Evolutionary conservation across 179 eudicot genomes (phyloP), one percentile per base, ranked within the genome.

Genomic region (Carnegiea gigantea): DNA sequence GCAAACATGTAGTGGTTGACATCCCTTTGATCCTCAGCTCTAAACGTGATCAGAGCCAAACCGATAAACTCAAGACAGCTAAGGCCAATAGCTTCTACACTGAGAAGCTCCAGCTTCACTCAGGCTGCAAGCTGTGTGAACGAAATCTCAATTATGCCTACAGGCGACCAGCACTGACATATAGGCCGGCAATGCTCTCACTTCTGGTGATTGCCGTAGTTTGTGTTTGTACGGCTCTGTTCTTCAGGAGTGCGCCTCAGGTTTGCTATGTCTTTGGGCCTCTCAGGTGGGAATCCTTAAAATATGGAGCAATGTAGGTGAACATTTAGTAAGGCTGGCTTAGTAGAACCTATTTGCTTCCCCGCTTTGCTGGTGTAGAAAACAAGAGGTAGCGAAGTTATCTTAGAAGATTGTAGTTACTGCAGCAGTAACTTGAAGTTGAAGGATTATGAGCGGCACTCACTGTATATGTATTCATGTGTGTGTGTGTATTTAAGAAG

Each of bases 181-280:
- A 81, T 82, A 89, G 89, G 79, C 97, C 98, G 1, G 91, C 90
- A 21, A 89, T 95, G 92, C 87, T 95, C 33, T 90, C 98, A 0
- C 88, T 95, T 89, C 88, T 95, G 75, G 86, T 94, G 20, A 88
- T 95, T 65, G 97, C 98, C 18, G 96, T 95, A n/a, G 95, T 93
- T 9, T 95, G 98, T 77, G 97, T 95, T 12, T 95, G 98, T 54
- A 93, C 88, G 3, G 97, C 98, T 70, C 82, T 94, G 84, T 87
- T 90, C 68, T 94, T 94, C 88, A 94, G 92, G 82, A 93, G 93
- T 84, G 81, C 85, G 21, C 98, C 98, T 38, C 87, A 82, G 71
- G 98, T 94, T 79, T 59, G 77, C 74, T 91, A 85, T 60, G 80
- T 87, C 70, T 83, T 84, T 83, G 81, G 80, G 78, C 92, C 93